phyloP scores from a whole-genome alignment of 2,329 filamentous ascomycete species.

The Aspergillus sp. region DNA sequence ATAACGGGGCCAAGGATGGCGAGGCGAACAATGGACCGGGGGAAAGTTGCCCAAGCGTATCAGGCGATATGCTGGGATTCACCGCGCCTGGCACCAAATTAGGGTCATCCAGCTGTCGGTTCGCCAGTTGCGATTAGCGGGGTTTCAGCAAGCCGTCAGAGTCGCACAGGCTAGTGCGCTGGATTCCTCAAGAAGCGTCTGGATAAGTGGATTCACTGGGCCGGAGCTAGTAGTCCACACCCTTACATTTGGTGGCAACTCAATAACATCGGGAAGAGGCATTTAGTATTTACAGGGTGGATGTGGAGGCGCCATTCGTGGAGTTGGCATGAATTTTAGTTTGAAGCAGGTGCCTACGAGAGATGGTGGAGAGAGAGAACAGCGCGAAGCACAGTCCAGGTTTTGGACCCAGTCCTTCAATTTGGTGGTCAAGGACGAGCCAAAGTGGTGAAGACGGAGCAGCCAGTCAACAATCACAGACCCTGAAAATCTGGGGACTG shows the following conservation, averaged over 20 bases:
- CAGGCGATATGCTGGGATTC: background rate
- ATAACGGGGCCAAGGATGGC: slow-evolving; percentile 3
- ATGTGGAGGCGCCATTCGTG: background rate
- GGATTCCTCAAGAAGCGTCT: background rate
- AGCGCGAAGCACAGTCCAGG: background rate
- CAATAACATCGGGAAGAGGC: background rate
- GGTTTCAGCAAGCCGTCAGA: background rate
- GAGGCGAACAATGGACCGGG: slow-evolving; percentile 16
- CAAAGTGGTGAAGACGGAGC: background rate
- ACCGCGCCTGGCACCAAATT: too few species aligned
- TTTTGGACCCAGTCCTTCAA: background rate
- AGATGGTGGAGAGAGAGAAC: background rate
- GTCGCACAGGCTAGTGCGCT: background rate
- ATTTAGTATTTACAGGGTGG: background rate
- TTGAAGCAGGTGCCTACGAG: background rate
- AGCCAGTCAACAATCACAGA: background rate
- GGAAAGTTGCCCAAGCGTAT: slow-evolving; percentile 8
- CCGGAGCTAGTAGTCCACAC: background rate
- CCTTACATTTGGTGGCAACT: slow-evolving; percentile 7
- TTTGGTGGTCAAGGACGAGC: background rate
- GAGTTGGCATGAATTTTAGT: background rate
- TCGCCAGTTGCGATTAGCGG: background rate
- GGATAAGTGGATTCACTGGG: background rate
- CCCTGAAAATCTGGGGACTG: slow-evolving; percentile 12
- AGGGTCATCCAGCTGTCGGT: too few species aligned